Conservation (phyloP, 495 filamentous ascomycete species). For the Lepraria neglecta region DNA sequence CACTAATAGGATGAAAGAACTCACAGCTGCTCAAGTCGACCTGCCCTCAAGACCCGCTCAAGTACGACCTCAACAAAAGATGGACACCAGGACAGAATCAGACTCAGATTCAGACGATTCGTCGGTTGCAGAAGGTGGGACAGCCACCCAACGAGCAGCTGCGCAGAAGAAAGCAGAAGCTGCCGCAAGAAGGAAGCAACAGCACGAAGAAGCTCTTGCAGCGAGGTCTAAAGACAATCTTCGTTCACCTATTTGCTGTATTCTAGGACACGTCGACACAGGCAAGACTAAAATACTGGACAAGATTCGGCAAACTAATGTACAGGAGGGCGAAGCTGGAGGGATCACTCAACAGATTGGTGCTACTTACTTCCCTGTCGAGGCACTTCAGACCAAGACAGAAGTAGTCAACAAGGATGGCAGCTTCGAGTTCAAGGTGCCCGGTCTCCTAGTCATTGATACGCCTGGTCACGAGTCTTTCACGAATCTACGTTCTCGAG, state of each 20-base stretch:
- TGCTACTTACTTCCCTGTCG: slow-evolving; percentile 98
- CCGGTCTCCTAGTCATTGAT: slow-evolving; percentile 94
- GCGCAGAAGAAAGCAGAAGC: slow-evolving; percentile 78
- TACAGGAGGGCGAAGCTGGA: slow-evolving; percentile 98
- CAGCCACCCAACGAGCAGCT: slow-evolving; percentile 60
- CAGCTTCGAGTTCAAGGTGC: slow-evolving; percentile 93
- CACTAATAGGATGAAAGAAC: slow-evolving; percentile 27
- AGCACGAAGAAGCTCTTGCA: slow-evolving; percentile 84
- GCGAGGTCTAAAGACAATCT: slow-evolving; percentile 91
- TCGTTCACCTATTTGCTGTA: slow-evolving; percentile 97
- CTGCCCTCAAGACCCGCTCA: slow-evolving; percentile 34
- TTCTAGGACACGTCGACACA: slow-evolving; percentile 99
- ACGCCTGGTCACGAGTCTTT: slow-evolving; percentile 99
- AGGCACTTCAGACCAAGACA: slow-evolving; percentile 86
- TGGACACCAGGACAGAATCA: slow-evolving; percentile 40
- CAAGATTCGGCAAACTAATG: slow-evolving; percentile 98
- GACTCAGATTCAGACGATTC: slow-evolving; percentile 48
- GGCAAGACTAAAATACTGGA: slow-evolving; percentile 98
- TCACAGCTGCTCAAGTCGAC: slow-evolving; percentile 26
- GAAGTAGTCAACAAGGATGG: slow-evolving; percentile 85
- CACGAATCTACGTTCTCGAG: slow-evolving; percentile 92
- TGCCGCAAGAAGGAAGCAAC: slow-evolving; percentile 78
- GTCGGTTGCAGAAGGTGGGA: slow-evolving; percentile 62
- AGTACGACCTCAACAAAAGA: slow-evolving; percentile 17
- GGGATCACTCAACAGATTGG: slow-evolving; percentile 99